Evolutionary conservation across 306 rosid genomes (phyloP).

Genomic region (Hylodesmum podocarpum): DNA sequence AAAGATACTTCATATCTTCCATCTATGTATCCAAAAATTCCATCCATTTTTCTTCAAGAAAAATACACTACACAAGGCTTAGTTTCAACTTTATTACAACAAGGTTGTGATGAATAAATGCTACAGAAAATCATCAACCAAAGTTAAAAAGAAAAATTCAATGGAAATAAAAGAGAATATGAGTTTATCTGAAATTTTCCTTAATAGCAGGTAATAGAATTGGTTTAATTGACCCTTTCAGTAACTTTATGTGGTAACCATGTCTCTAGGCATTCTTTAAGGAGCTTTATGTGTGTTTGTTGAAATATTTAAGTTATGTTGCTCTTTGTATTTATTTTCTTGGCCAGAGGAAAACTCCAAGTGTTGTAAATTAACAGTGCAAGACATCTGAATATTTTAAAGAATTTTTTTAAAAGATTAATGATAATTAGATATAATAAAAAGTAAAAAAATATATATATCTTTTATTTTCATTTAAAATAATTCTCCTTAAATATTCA

Average conservation of each 20-base stretch:
- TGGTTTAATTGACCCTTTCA: conserved; percentile 57
- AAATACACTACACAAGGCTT: neutral
- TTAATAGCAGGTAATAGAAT: conserved; percentile 22
- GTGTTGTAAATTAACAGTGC: neutral
- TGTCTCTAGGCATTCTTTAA: conserved; percentile 29
- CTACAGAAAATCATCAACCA: neutral
- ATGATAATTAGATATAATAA: too few relatives aligned
- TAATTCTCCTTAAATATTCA: too few relatives aligned
- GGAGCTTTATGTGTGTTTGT: conserved; percentile 13
- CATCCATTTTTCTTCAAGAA: conserved; percentile 47
- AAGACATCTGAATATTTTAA: neutral
- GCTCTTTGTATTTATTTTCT: neutral
- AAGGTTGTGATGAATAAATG: neutral
- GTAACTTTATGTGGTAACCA: conserved; percentile 7
- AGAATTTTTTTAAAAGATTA: too few relatives aligned
- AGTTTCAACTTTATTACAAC: neutral
- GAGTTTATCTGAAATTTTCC: conserved; percentile 22
- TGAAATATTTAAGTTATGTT: neutral
- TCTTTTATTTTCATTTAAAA: too few relatives aligned
- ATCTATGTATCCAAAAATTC: conserved; percentile 49
- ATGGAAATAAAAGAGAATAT: neutral
- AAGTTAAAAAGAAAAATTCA: neutral
- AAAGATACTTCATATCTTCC: conserved; percentile 51
- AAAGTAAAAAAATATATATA: too few relatives aligned
- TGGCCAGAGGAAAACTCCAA: neutral